Percentiles rank a stretch among this genome's conserved stretches.
Evolutionary conservation across 2,329 filamentous ascomycete species (phyloP).

Genomic region (Sarocladiaceae sp.): DNA sequence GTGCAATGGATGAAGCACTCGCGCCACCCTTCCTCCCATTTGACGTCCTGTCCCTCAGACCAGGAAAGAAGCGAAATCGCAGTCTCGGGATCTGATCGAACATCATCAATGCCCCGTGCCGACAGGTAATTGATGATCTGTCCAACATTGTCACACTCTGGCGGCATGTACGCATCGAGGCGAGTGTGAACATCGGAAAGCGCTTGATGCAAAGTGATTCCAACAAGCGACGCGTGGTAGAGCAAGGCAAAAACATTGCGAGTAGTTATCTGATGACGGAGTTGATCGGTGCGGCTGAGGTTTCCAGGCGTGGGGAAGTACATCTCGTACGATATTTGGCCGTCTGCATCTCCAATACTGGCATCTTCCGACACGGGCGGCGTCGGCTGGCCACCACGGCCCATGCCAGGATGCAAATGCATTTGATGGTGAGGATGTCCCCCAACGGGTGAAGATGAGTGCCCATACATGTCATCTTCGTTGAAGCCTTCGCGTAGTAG

Average conservation of each 20-base stretch:
- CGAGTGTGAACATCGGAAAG: constrained; percentile 58
- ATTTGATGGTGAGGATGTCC: not conserved
- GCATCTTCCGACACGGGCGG: constrained; percentile 40
- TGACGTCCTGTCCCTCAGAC: constrained; percentile 57
- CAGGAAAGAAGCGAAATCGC: constrained; percentile 62
- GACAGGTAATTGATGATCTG: constrained; percentile 59
- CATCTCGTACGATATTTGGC: constrained; percentile 57
- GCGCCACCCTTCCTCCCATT: constrained; percentile 63
- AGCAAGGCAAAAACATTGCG: constrained; percentile 66
- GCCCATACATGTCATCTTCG: constrained; percentile 29
- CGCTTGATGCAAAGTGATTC: constrained; percentile 58
- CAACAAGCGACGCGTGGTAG: constrained; percentile 61
- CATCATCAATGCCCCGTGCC: constrained; percentile 58
- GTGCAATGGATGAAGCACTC: constrained; percentile 65
- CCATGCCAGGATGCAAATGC: not conserved
- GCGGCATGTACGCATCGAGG: constrained; percentile 54
- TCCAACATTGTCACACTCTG: constrained; percentile 51
- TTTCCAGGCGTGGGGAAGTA: constrained; percentile 56
- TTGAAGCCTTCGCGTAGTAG: constrained; percentile 49
- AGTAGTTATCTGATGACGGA: constrained; percentile 59
- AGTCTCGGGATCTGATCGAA: constrained; percentile 54
- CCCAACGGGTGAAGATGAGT: not conserved
- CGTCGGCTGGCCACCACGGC: constrained; percentile 12
- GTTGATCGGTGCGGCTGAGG: constrained; percentile 41
- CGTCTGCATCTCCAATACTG: constrained; percentile 36